phyloP scores from a whole-genome alignment of 768 basidiomycete genomes.

The Rhodotorula sphaerocarpa region DNA sequence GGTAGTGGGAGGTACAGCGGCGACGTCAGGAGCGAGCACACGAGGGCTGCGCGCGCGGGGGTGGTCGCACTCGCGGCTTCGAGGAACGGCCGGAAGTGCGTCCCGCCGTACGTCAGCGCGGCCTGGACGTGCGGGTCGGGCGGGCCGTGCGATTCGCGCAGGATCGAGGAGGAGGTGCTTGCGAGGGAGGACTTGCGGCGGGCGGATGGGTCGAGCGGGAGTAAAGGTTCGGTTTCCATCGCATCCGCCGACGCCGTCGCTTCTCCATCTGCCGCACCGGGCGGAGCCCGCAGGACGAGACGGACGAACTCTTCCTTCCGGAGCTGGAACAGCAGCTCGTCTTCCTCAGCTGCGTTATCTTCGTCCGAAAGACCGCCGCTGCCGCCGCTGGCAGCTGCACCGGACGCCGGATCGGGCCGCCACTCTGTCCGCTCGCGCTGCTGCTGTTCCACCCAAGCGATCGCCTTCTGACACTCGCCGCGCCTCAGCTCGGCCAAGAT shows the following conservation, averaged over 20 bases:
- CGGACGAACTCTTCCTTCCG: conserved; percentile 85
- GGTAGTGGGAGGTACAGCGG: conserved; percentile 62
- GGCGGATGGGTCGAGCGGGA: background rate
- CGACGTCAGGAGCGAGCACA: conserved; percentile 63
- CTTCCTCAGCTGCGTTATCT: conserved; percentile 38
- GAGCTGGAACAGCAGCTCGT: conserved; percentile 75
- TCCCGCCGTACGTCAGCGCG: conserved; percentile 68
- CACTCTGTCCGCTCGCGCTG: no score
- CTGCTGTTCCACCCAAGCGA: conserved; percentile 73
- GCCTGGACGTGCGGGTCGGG: background rate
- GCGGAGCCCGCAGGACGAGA: conserved; percentile 48
- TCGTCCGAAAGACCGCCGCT: no score
- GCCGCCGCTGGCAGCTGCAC: no score
- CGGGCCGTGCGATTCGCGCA: background rate
- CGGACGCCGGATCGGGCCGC: no score
- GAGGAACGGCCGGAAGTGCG: conserved; percentile 47
- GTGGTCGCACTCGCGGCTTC: no score
- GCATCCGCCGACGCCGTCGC: background rate
- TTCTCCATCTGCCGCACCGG: background rate
- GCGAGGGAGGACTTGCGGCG: background rate
- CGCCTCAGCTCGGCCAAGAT: conserved; percentile 28
- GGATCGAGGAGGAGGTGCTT: background rate
- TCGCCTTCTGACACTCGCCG: conserved; percentile 52
- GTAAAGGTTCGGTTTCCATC: conserved; percentile 4
- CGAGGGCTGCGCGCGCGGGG: conserved; percentile 54